Evolutionary conservation across 352 stramenopile genomes (phyloP), one percentile per base, ranked within the genome.

Genomic region (Pythium phragmitis): DNA sequence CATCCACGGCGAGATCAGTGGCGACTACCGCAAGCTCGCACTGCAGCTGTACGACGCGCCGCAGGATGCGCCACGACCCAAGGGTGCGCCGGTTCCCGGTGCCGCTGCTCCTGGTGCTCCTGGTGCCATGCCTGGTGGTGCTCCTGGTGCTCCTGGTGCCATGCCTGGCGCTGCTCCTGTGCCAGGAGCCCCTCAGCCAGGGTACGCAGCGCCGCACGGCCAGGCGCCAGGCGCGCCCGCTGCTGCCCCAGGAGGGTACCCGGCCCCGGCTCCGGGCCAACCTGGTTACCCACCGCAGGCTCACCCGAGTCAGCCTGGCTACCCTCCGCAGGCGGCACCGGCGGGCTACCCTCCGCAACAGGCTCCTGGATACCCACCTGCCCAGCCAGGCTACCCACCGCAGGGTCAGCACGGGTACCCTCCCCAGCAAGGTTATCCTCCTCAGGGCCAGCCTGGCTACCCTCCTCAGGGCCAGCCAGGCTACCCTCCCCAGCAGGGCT

Each of bases 1-100:
- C 60, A 89, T 92, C 65, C 68, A 91, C 63, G 80, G 82, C n/a
- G 82, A 91, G 68, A 75, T 73, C 33, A 89, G 82, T 60, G 84
- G 84, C 45, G 78, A 91, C 69, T 90, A 79, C 69, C 76, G 84
- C 43, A 73, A 75, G 12, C 63, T 92, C 37, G 59, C 87, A 57
- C 69, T 90, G 13, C 57, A 74, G 12, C 67, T 90, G 16, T 91
- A 86, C 57, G 85, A 93, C 36, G 77, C 83, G n/a, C 80, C 82
- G 6, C 79, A 75, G 3, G 80, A 92, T 65, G 19, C 63, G 33
- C 65, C 69, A 0, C 61, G 51, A 11, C 14, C 65, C 2, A 59
- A 57, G 26, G 42, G 53, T n/a, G 54, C 11, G 2, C 54, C 54
- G 5, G 26, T 42, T 34, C 46, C 41, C 26, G 26, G 26, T 30